These are phyloP conservation scores for Fusarium sp. DNA, from an alignment of 2,329 filamentous ascomycete species.

Conservation along the genomic window DNA sequence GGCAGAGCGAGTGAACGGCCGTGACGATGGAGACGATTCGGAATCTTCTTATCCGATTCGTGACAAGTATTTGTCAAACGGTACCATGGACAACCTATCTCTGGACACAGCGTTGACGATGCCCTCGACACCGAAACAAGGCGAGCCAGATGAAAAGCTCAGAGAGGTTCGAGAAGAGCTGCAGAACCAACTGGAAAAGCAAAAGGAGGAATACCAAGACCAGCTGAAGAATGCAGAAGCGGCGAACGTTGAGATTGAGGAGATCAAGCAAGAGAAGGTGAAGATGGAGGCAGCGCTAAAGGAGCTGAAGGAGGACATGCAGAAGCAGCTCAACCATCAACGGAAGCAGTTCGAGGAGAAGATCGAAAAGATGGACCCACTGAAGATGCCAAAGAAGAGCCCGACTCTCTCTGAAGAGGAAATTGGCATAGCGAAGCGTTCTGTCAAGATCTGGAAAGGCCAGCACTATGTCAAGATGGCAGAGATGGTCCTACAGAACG, in stretches of 20 bases:
- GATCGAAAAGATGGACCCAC: slow-evolving; percentile 78
- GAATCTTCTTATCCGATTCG: slow-evolving; percentile 92
- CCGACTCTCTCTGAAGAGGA: slow-evolving; percentile 78
- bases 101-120: slow-evolving; percentile 94
- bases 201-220: slow-evolving; percentile 85
- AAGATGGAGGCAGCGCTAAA: slow-evolving; percentile 86
- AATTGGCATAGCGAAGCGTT: slow-evolving; percentile 74
- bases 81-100: slow-evolving; percentile 95
- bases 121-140: slow-evolving; percentile 88
- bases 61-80: slow-evolving; percentile 96
- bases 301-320: slow-evolving; percentile 87
- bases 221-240: slow-evolving; percentile 81
- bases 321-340: slow-evolving; percentile 85
- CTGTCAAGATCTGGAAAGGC: slow-evolving; percentile 80
- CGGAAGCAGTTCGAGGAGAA: slow-evolving; percentile 87
- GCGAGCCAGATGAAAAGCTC: slow-evolving; percentile 80
- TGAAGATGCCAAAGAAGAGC: slow-evolving; percentile 70
- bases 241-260: slow-evolving; percentile 82
- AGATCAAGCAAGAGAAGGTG: slow-evolving; percentile 83
- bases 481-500: slow-evolving; percentile 89
- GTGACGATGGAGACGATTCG: slow-evolving; percentile 88
- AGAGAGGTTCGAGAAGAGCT: slow-evolving; percentile 83
- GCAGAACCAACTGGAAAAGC: slow-evolving; percentile 83
- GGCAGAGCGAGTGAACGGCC: slow-evolving; percentile 76
- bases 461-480: slow-evolving; percentile 94